Conservation (phyloP, 2,329 filamentous ascomycete species). For the Neonectria neomacrospora region DNA sequence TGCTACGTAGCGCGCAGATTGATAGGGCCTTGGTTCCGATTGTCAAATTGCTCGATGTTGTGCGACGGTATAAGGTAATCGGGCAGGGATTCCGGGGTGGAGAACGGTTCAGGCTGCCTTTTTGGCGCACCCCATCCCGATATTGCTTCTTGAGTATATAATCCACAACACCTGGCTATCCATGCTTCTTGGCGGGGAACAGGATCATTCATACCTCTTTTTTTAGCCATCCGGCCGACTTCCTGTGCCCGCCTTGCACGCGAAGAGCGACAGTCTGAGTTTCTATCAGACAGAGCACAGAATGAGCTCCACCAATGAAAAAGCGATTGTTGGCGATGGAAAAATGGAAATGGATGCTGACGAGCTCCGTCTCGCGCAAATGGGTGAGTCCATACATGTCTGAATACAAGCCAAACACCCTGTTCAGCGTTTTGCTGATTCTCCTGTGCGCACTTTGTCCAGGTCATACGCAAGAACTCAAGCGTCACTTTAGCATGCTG, state of each 20-base stretch:
- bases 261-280: neutral
- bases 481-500: constrained; percentile 59
- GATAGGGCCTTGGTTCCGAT: neutral
- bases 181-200: constrained; percentile 19
- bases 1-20: neutral
- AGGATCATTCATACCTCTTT: no score
- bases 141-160: neutral
- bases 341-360: constrained; percentile 46
- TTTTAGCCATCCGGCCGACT: no score
- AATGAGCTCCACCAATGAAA: constrained; percentile 20
- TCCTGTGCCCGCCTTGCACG: neutral
- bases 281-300: neutral
- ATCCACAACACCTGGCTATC: constrained; percentile 3
- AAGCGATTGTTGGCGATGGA: constrained; percentile 7
- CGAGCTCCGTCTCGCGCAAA: constrained; percentile 56
- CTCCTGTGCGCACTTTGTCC: neutral
- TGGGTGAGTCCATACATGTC: constrained; percentile 48
- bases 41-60: neutral
- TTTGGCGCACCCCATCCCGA: neutral
- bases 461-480: constrained; percentile 61
- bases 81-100: neutral
- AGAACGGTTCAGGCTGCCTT: neutral
- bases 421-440: constrained; percentile 1
- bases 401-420: neutral
- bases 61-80: constrained; percentile 4